Base-by-base conservation (phyloP, 495 filamentous ascomycete genomes). In the Aspergillus ellipticus region DNA sequence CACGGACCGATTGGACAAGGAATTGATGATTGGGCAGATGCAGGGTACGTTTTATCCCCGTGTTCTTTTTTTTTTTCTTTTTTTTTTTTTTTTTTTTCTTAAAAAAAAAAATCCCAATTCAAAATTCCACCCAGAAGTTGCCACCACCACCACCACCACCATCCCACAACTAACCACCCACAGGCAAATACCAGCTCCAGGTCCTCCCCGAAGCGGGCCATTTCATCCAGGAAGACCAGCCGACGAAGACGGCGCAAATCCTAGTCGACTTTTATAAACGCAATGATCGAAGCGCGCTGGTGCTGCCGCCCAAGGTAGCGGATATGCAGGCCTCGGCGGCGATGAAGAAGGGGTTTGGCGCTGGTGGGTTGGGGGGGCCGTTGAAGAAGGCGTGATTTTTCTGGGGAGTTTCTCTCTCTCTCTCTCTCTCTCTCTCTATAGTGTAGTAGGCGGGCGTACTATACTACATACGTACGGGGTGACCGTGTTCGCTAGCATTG, bases 21-120 rank as follows among this genome's bases (percentile, higher is more conserved):
- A 97, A 62, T 69, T 97, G 59, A 96, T 92, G 74, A 97, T 97
- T 66, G 94, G 91, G 15, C 94, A 97, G 72, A 96, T 96, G 92
- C 92, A 96, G 80, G 91, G 91, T 87, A 72, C 24, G 72, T 66
- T 16, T 48, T 41, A n/a, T 51, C 17, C 50, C n/a, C 10, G 16
- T 42, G 11, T 26, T n/a, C 5, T 11, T 42, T 37, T 20, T 37
- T 37, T 16, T 37, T 50, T 9, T 6, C 17, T 3, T 28, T 11
- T 45, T 48, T 53, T 54, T 6, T 13, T 39, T 4, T 1, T 13
- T 1, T n/a, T 39, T 5, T n/a, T 15, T 39, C 35, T 15, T 35
- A 11, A 2, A 35, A 11, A 35, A 11, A 2, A 35, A 29, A 15
- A 6, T n/a, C n/a, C n/a, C n/a, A n/a, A n/a, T n/a, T n/a, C n/a